These are phyloP conservation scores for Hypsizygus marmoreus DNA, from an alignment of 768 basidiomycete genomes.

Conservation along the genomic window DNA sequence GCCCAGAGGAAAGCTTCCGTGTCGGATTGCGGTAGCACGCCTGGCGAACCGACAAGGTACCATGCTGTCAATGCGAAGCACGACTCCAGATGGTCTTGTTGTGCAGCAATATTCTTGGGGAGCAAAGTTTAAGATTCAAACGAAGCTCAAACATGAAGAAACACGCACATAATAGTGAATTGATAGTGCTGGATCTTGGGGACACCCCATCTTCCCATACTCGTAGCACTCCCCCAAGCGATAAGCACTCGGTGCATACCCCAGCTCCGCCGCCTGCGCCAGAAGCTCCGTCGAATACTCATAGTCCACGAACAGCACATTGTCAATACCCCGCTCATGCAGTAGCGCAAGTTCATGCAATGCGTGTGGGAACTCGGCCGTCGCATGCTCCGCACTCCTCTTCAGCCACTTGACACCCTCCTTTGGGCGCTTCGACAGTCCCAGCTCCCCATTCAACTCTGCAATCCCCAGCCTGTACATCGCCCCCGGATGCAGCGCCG, in stretches of 20 bases:
- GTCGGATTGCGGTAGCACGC: constrained; percentile 96
- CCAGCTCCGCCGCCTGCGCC: constrained; percentile 93
- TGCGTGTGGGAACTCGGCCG: constrained; percentile 95
- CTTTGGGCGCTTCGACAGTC: constrained; percentile 81
- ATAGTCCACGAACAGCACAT: constrained; percentile 94
- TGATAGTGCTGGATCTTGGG: constrained; percentile 93
- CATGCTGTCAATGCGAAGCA: constrained; percentile 98
- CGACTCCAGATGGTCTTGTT: constrained; percentile 94
- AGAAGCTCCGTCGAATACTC: constrained; percentile 94
- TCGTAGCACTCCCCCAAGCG: constrained; percentile 98
- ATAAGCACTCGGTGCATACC: constrained; percentile 95
- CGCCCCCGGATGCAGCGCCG: constrained; percentile 88
- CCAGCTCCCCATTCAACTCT: constrained; percentile 94
- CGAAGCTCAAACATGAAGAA: constrained; percentile 5
- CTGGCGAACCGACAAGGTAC: constrained; percentile 98
- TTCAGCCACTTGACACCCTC: constrained; percentile 99
- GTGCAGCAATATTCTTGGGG: constrained; percentile 93
- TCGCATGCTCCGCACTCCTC: constrained; percentile 91
- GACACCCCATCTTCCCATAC: constrained; percentile 98
- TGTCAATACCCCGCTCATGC: constrained; percentile 97
- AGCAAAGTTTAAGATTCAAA: constrained; percentile 14
- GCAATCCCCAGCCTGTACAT: constrained; percentile 97
- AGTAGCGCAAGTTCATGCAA: constrained; percentile 91
- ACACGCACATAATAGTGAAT: constrained; percentile 97
- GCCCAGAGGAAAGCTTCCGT: constrained; percentile 99